Base-by-base conservation (phyloP, 2,329 filamentous ascomycete genomes). In the Botryotinia narcissicola region DNA sequence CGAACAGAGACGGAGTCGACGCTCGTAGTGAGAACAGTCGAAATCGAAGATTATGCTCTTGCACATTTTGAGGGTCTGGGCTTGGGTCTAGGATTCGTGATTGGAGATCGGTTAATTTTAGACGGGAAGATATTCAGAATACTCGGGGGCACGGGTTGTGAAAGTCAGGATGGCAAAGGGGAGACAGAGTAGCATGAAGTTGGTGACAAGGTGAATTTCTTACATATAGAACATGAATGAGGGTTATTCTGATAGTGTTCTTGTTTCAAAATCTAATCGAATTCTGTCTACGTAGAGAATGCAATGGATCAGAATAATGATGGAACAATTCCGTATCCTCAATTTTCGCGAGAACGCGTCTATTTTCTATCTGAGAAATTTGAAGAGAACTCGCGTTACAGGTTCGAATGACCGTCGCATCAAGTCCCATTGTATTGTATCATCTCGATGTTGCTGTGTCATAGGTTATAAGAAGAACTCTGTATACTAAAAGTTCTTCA, bases 21-120 rank as follows among this genome's bases (percentile, higher is more conserved):
- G 46, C 4, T 67, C 64, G 32, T 51, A 67, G 64, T 67, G 64
- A 7, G 46, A 10, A 40, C 46, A 67, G 7, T 25, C 6, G 32
- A 67, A 67, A 48, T 67, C 46, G 32, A 67, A 29, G 25, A 67
- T 54, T 12, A 67, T n/a, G 64, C 32, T 54, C 12, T 51, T 67
- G 16, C 64, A 67, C 46, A 67, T 67, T n/a, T 51, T 67, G 22
- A 14, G 22, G 22, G 12, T 37, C n/a, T 62, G 60, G 7, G 12
- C 4, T 35, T 35, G 32, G 4, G 32, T 12, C 3, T 61, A 3
- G 6, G 2, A 25, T 14, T 40, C 7, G 35, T 12, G 60, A 5
- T 42, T 42, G 25, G 37, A 25, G 14, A 2, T n/a, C 25, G 22
- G 25, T 1, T 3, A 9, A 7, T 29, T 18, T 57, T 29, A n/a